Base-by-base conservation (phyloP, 108 stramenopile genomes). In the Chaetoceros tenuissimus region DNA sequence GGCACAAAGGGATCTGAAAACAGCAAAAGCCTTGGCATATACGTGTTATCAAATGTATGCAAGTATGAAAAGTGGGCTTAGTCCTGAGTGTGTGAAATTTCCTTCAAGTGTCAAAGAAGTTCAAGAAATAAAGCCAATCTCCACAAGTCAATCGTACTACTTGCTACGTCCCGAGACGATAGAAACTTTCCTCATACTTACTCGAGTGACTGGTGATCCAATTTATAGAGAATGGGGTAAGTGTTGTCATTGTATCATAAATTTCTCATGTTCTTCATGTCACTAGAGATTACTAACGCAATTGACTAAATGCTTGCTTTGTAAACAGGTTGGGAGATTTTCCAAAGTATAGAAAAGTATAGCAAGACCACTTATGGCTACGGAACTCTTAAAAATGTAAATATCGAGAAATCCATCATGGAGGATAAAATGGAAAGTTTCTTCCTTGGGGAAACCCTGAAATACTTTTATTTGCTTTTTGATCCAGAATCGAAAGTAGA, bases 41-140 rank as follows among this genome's bases (percentile, higher is more conserved):
- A 95, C 97, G 20, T 98, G 97, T 60, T 89, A 94, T 67, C 88
- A 94, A 71, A 93, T 92, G 81, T 95, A 97, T 64, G 78, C 81
- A 0, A 63, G 87, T 24, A 81, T 78, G 64, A 67, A 75, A 5
- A 97, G 95, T 0, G 96, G 96, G 19, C 84, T 98, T 17, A 68
- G 87, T 0, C 89, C 97, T 1, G 97, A 97, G 64, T 87, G 53
- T 65, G 83, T 94, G 21, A 57, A 62, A 59, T 84, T 82, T 40
- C 76, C 81, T 18, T 59, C 49, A 1, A 29, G 28, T 2, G 5
- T 58, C 53, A 19, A 51, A 58, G 43, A 82, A 86, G 57, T 67
- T 85, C 60, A 68, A 60, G n/a, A n/a, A n/a, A 40, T 7, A 51
- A 49, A 16, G 78, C 72, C 17, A 59, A 74, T 21, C 77, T 60